Evolutionary conservation across 2,329 filamentous ascomycete species (phyloP), one percentile per base, ranked within the genome.

Genomic region (Cladophialophora carrionii): DNA sequence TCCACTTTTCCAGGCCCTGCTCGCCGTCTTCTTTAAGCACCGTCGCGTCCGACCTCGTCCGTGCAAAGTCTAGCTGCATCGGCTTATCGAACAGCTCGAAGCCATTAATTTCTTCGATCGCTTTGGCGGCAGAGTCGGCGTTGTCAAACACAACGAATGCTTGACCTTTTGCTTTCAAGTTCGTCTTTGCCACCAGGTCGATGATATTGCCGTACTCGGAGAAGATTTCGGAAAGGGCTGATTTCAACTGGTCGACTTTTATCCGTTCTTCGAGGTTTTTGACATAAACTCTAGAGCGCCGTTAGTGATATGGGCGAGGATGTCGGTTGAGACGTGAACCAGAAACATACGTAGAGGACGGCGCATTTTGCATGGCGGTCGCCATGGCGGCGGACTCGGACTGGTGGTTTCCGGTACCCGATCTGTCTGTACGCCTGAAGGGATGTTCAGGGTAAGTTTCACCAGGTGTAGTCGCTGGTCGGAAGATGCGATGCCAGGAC

Each of bases 1-100:
- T 96, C 79, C 98, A 94, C 67, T 84, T 82, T 76, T 98, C 94
- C 64, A 96, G 86, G 67, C 92, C 91, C n/a, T 93, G 89, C 20
- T 87, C 84, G 5, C 83, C 88, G n/a, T 89, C 90, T 29, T 88
- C 86, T 64, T 82, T 82, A 78, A 90, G 82, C 20, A 99, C 90
- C 0, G 90, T 96, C 57, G 91, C 93, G 80, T 99, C 95, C 76
- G 92, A 96, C 67, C 86, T 85, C 4, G 90, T 91, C 74, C 88
- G 89, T 26, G 95, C 95, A 74, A 92, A 88, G 17, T 91, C 89
- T 37, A 97, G 78, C 66, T 88, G 85, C 88, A 99, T 96, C 1
- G 90, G 88, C 80, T 97, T 96, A 57, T 90, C 92, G 73, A 96
- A 96, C 4, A 99, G 81, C 72, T 96, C 90, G 77, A 99, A 99